Evolutionary conservation across 352 stramenopile genomes (phyloP), one percentile per base, ranked within the genome.

Genomic region (Phytophthora tentaculata): DNA sequence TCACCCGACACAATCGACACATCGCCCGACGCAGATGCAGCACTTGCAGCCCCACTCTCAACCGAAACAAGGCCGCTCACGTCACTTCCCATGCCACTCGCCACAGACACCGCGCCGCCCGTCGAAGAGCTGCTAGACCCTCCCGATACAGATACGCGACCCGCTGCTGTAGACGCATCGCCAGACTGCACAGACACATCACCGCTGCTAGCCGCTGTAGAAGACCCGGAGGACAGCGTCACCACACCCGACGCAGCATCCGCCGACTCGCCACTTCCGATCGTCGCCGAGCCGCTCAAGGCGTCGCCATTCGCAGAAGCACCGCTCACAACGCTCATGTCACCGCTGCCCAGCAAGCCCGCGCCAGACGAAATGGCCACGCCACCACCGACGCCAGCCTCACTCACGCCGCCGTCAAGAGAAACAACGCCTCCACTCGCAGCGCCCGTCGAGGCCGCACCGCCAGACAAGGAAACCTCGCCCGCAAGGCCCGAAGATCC

Each of bases 51-150:
- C 39, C 19, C 67, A 41, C 67, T 63, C 16, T 50, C 55, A 26
- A 71, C 50, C 22, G 26, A 70, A 50, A 71, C 61, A 54, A 35
- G 14, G 26, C 57, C 68, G 53, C 68, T 71, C 26, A 44, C 44
- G 29, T 23, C 48, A 44, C 39, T 61, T 26, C 69, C 65, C 20
- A 37, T 32, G 48, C 73, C 73, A 14, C 59, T 74, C n/a, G 54
- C 29, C 35, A 80, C 53, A 51, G 52, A 57, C 47, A 73, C 65
- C 9, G 20, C 28, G 14, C 65, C 57, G 29, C 64, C 64, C 20
- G 64, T 71, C 51, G 56, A 71, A 29, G 56, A 57, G n/a, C 28
- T 53, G 56, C 64, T 71, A 47, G 56, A 62, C 17, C 56, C 64
- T 26, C 64, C 50, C 41, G 32, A 58, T 20, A 71, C 50, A 50